phyloP scores from a whole-genome alignment of 2,329 filamentous ascomycete genomes.

The Exophiala xenobiotica region DNA sequence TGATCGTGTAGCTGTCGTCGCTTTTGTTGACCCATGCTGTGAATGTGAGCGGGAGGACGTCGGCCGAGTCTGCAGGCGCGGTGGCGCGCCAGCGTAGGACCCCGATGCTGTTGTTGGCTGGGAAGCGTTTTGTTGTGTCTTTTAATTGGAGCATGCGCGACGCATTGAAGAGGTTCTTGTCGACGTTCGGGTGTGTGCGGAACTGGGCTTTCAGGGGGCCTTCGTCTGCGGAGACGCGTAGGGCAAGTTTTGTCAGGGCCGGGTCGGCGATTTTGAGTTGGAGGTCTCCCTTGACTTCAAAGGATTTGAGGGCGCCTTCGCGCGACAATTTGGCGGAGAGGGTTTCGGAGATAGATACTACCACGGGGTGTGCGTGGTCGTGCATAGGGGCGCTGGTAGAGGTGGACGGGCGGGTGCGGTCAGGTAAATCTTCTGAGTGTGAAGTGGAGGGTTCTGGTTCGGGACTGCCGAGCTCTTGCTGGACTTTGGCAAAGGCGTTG shows the following conservation, averaged over 20 bases:
- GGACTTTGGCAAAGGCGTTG: constrained; percentile 94
- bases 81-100: constrained; percentile 90
- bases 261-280: constrained; percentile 87
- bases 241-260: constrained; percentile 85
- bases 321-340: constrained; percentile 85
- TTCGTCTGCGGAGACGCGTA: constrained; percentile 72
- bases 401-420: constrained; percentile 46
- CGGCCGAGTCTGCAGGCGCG: constrained; percentile 75
- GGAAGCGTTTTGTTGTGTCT: constrained; percentile 84
- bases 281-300: constrained; percentile 88
- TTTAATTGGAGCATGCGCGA: constrained; percentile 85
- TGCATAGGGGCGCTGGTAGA: constrained; percentile 49
- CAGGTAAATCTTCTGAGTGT: constrained; percentile 47
- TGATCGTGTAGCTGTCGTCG: constrained; percentile 80
- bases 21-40: constrained; percentile 97
- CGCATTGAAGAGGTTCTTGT: constrained; percentile 80
- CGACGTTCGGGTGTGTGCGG: constrained; percentile 94
- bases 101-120: constrained; percentile 87
- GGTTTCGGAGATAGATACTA: constrained; percentile 83
- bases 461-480: constrained; percentile 84
- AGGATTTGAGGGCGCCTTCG: constrained; percentile 81
- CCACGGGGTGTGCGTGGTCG: constrained; percentile 75
- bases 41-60: constrained; percentile 87
- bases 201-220: constrained; percentile 69
- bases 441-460: constrained; percentile 66